A percentile compares a stretch with the other conserved stretches of the same genome.
Conservation (phyloP, 441 rosid species). For the Kokia cookei region DNA sequence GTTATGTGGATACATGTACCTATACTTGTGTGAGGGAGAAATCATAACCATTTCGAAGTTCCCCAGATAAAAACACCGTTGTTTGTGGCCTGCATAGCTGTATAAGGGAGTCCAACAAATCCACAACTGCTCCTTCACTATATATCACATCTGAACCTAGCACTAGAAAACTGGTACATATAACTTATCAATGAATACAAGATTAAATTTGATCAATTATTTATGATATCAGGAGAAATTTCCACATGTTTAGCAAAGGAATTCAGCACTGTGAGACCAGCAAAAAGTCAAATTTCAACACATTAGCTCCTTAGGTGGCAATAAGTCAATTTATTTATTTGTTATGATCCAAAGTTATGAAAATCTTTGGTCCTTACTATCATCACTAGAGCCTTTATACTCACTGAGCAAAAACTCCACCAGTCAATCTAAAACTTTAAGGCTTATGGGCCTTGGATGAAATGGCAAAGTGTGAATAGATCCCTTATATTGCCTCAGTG, state of each 20-base stretch:
- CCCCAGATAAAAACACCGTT: conserved; percentile 73
- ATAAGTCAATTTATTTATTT: not conserved
- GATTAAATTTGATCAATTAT: not conserved
- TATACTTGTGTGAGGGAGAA: not conserved
- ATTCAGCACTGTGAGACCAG: not conserved
- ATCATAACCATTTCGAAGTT: conserved; percentile 64
- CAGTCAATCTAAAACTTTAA: not conserved
- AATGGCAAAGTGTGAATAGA: not conserved
- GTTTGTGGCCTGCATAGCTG: conserved; percentile 62
- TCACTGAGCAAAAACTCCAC: not conserved
- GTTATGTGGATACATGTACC: not conserved
- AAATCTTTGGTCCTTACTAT: not conserved
- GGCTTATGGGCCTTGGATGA: not conserved
- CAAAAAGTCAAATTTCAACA: not conserved
- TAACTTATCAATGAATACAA: not conserved
- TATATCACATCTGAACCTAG: conserved; percentile 76
- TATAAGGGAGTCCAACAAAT: conserved; percentile 63
- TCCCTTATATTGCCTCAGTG: not conserved
- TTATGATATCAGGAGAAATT: not conserved
- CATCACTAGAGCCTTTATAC: not conserved
- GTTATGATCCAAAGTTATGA: not conserved
- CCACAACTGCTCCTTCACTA: conserved; percentile 76
- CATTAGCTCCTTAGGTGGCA: no score
- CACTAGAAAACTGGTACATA: conserved; percentile 23
- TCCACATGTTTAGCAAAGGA: not conserved